Conservation (phyloP, 495 filamentous ascomycete genomes). For the Saxispiralis lemnorum region DNA sequence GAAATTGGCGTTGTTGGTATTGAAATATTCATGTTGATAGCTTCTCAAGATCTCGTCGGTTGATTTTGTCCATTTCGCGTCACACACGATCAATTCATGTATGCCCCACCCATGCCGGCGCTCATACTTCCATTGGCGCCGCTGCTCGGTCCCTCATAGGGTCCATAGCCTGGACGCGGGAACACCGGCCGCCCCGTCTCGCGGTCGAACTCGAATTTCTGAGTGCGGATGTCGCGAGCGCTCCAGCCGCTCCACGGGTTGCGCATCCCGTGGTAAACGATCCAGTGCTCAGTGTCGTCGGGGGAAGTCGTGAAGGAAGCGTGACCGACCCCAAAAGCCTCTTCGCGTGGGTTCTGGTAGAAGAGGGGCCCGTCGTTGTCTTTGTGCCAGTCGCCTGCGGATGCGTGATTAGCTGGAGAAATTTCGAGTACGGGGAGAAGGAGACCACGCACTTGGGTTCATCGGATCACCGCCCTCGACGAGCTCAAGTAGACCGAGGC, state of each 20-base stretch:
- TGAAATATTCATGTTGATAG: too few relatives aligned
- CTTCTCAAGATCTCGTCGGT: too few relatives aligned
- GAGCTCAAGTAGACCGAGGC: constrained; percentile 27
- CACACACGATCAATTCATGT: too few relatives aligned
- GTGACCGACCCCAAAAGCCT: constrained; percentile 33
- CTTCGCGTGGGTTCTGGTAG: constrained; percentile 29
- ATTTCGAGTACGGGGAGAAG: neutral
- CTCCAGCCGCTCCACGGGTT: constrained; percentile 23
- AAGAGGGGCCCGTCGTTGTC: constrained; percentile 30
- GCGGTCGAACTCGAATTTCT: constrained; percentile 21
- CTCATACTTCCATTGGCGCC: too few relatives aligned
- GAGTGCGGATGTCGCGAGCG: constrained; percentile 25
- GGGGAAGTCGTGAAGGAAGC: constrained; percentile 31
- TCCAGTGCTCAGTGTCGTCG: constrained; percentile 30
- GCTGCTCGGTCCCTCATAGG: too few relatives aligned
- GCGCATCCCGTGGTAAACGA: constrained; percentile 33
- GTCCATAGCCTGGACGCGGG: too few relatives aligned
- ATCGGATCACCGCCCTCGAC: constrained; percentile 31
- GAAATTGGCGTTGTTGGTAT: too few relatives aligned
- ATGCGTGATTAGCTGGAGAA: neutral
- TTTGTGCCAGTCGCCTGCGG: constrained; percentile 27
- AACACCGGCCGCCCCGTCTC: neutral
- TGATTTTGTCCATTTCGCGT: too few relatives aligned
- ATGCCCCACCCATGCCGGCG: too few relatives aligned
- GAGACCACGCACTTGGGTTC: constrained; percentile 18